Evolutionary conservation across 305 asterid genomes (phyloP).

Genomic region (Rubia balearica): DNA sequence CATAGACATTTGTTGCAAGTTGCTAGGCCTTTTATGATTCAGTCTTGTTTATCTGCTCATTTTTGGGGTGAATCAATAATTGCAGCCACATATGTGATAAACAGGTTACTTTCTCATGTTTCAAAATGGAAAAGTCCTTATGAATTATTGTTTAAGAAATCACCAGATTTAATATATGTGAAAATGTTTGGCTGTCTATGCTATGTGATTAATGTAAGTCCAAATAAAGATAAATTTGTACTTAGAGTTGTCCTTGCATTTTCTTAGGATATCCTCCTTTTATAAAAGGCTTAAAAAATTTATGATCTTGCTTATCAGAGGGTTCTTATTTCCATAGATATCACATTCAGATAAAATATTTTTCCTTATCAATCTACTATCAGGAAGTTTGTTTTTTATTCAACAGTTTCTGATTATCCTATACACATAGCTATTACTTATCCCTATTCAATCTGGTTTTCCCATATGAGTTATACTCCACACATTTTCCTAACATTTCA

Average conservation of each 20-base stretch:
- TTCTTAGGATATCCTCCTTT: neutral
- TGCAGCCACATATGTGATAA: neutral
- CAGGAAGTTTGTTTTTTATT: too few relatives aligned
- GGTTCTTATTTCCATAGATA: neutral
- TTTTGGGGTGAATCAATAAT: neutral
- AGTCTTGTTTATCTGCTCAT: neutral
- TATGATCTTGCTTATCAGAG: neutral
- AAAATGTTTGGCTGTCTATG: conserved; percentile 4
- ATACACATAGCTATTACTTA: too few relatives aligned
- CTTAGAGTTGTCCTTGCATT: neutral
- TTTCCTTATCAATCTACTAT: neutral
- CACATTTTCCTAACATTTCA: too few relatives aligned
- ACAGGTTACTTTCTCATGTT: neutral
- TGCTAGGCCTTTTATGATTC: neutral
- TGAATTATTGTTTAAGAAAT: neutral
- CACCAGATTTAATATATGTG: neutral
- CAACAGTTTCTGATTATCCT: too few relatives aligned
- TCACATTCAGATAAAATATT: neutral
- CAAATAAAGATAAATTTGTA: neutral
- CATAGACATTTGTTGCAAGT: neutral
- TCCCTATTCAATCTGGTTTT: too few relatives aligned
- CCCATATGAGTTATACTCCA: too few relatives aligned
- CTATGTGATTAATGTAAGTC: neutral
- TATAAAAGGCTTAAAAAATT: neutral
- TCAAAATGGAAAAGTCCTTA: neutral